phyloP scores from a whole-genome alignment of 768 basidiomycete species.

The Kwoniella pini region DNA sequence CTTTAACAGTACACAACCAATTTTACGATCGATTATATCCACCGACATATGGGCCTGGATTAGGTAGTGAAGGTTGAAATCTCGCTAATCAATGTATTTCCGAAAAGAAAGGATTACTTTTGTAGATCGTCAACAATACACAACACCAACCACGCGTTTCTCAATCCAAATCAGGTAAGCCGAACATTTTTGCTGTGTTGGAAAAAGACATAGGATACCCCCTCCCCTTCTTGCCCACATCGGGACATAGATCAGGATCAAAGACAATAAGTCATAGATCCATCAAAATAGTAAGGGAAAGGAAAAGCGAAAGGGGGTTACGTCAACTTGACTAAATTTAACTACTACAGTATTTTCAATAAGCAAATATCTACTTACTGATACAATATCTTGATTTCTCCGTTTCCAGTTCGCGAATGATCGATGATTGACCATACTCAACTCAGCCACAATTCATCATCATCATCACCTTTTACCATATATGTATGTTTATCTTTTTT shows the following conservation, averaged over 20 bases:
- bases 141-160: no score
- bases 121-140: no score
- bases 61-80: no score
- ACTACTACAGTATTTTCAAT: background rate
- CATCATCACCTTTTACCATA: background rate
- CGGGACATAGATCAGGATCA: background rate
- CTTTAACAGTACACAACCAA: no score
- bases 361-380: background rate
- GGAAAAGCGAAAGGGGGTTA: slow-evolving; percentile 1
- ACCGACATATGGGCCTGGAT: no score
- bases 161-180: no score
- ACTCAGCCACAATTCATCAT: slow-evolving; percentile 3
- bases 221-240: background rate
- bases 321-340: background rate
- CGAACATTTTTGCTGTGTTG: no score
- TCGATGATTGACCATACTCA: background rate
- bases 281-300: background rate
- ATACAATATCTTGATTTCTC: background rate
- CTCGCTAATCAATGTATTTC: no score
- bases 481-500: background rate
- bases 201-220: no score
- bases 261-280: background rate
- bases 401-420: background rate
- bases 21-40: no score
- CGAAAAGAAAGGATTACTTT: no score